Evolutionary conservation across 768 basidiomycete genomes (phyloP).

Genomic region (Asterophora lycoperdoides): DNA sequence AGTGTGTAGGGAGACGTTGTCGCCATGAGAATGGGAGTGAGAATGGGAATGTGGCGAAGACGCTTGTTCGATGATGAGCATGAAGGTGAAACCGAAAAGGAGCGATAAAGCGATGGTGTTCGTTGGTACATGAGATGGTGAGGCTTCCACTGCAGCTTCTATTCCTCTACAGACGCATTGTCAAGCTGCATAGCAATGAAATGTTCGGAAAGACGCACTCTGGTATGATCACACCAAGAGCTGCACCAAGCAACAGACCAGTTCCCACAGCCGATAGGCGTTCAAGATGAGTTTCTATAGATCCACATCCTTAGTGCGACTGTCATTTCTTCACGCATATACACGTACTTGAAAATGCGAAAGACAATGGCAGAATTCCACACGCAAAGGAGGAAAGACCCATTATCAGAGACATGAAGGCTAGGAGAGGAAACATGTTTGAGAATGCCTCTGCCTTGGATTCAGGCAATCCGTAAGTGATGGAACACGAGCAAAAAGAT

Average conservation of each 20-base stretch:
- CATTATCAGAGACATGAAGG: slow-evolving; percentile 57
- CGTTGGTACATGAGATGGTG: slow-evolving; percentile 40
- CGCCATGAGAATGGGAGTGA: slow-evolving; percentile 21
- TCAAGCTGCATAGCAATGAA: not conserved
- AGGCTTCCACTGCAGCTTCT: slow-evolving; percentile 48
- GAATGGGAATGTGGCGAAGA: slow-evolving; percentile 47
- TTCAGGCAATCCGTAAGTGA: not conserved
- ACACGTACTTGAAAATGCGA: slow-evolving; percentile 63
- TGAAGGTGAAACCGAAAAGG: slow-evolving; percentile 55
- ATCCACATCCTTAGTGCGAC: not conserved
- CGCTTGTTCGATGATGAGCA: slow-evolving; percentile 68
- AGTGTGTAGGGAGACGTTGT: slow-evolving; percentile 27
- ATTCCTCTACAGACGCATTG: slow-evolving; percentile 52
- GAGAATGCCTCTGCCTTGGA: not conserved
- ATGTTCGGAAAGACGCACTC: slow-evolving; percentile 55
- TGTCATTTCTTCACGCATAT: not conserved
- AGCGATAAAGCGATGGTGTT: slow-evolving; percentile 59
- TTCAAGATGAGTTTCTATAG: slow-evolving; percentile 35
- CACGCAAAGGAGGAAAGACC: slow-evolving; percentile 61
- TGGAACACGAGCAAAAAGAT: too few species aligned
- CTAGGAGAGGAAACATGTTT: slow-evolving; percentile 36
- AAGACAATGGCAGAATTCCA: slow-evolving; percentile 73
- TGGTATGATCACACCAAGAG: slow-evolving; percentile 87
- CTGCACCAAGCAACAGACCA: slow-evolving; percentile 85
- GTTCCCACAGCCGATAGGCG: slow-evolving; percentile 60